Percentiles rank a stretch among this genome's conserved stretches.
These are phyloP conservation scores for Irpex sp. DNA, from an alignment of 1,284 basidiomycete genomes.

Conservation along the genomic window DNA sequence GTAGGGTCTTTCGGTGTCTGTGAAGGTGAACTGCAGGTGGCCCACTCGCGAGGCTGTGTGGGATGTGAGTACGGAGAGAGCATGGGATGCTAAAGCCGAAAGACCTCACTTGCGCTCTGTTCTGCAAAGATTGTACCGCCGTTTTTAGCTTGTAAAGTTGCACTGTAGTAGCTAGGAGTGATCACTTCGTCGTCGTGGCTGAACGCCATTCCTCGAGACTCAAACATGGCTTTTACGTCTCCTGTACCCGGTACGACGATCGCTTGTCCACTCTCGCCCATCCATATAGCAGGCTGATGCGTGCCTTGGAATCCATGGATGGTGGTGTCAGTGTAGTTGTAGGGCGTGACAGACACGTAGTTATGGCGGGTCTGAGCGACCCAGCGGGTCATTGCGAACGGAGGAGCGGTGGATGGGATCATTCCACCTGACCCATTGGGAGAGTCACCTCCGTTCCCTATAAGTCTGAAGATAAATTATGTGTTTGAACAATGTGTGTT, in stretches of 20 bases:
- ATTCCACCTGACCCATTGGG: constrained; percentile 64
- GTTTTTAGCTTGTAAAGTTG: constrained; percentile 49
- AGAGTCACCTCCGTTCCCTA: constrained; percentile 68
- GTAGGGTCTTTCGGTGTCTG: constrained; percentile 45
- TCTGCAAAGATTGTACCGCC: constrained; percentile 53
- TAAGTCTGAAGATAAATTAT: constrained; percentile 36
- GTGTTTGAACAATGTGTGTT: neutral
- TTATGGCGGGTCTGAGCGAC: constrained; percentile 56
- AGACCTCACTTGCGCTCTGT: constrained; percentile 63
- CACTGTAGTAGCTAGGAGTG: constrained; percentile 66
- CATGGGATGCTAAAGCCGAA: neutral
- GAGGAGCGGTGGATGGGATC: constrained; percentile 72
- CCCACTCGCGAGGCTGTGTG: constrained; percentile 70
- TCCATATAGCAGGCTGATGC: constrained; percentile 87
- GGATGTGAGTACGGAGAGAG: neutral
- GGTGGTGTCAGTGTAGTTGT: constrained; percentile 62
- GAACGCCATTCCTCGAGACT: constrained; percentile 61
- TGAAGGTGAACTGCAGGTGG: constrained; percentile 74
- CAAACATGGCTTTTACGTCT: constrained; percentile 47
- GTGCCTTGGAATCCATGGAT: constrained; percentile 79
- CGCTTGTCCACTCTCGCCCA: constrained; percentile 77
- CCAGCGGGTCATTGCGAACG: constrained; percentile 45
- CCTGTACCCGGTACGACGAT: constrained; percentile 62
- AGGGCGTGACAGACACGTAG: constrained; percentile 76
- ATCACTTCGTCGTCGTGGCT: constrained; percentile 56